phyloP scores from a whole-genome alignment of 495 filamentous ascomycete species.

The Annulohypoxylon moriforme region DNA sequence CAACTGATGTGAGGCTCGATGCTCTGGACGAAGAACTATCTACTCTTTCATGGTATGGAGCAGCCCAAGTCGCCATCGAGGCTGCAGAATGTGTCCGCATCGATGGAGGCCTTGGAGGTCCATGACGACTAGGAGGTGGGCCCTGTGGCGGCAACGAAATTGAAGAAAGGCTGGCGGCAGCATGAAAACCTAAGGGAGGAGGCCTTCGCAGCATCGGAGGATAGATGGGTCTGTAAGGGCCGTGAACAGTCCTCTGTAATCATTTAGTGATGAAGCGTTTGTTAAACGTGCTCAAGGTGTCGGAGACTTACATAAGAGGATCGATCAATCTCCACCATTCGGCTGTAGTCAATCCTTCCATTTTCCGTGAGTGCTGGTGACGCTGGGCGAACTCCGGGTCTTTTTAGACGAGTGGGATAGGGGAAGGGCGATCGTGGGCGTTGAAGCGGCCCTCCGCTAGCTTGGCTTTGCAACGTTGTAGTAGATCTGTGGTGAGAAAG shows the following conservation, averaged over 20 bases:
- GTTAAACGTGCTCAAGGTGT: background rate
- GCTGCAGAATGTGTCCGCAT: constrained; percentile 41
- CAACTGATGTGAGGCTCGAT: constrained; percentile 55
- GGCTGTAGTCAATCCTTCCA: constrained; percentile 60
- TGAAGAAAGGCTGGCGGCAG: constrained; percentile 53
- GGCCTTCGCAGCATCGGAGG: constrained; percentile 52
- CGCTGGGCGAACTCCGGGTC: constrained; percentile 70
- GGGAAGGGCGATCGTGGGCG: constrained; percentile 71
- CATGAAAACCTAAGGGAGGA: constrained; percentile 44
- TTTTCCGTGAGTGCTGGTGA: constrained; percentile 70
- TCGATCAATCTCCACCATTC: constrained; percentile 62
- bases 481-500: constrained; percentile 65
- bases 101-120: constrained; percentile 28
- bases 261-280: constrained; percentile 18
- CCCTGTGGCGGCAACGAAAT: constrained; percentile 48
- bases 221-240: constrained; percentile 56
- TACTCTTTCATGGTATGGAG: constrained; percentile 38
- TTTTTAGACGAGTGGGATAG: constrained; percentile 72
- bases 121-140: constrained; percentile 42
- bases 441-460: constrained; percentile 52
- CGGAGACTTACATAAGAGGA: constrained; percentile 53
- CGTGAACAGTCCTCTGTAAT: constrained; percentile 55
- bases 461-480: constrained; percentile 59
- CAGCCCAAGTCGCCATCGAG: constrained; percentile 45
- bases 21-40: constrained; percentile 45